Conservation (phyloP, 1,284 basidiomycete species). For the Hortiboletus rubellus region DNA sequence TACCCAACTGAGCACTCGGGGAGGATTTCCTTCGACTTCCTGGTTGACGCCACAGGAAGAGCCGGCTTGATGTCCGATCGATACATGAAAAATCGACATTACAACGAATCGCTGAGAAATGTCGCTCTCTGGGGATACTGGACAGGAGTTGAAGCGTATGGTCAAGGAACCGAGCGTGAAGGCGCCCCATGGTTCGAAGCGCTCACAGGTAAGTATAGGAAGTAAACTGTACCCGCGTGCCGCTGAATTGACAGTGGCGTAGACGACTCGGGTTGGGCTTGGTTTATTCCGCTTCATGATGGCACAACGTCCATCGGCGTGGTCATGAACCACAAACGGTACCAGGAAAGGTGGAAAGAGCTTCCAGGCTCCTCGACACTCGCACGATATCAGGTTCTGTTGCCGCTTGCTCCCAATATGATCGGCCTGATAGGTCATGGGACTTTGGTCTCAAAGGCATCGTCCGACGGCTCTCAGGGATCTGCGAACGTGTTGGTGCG, state of each 20-base stretch:
- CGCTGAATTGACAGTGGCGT: conserved; percentile 6
- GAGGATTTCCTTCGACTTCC: conserved; percentile 59
- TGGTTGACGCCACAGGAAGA: conserved; percentile 72
- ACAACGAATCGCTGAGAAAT: conserved; percentile 68
- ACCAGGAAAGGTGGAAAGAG: conserved; percentile 41
- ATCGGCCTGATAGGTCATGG: conserved; percentile 50
- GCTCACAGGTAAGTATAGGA: conserved; percentile 50
- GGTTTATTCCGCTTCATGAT: conserved; percentile 75
- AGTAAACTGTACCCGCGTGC: background rate
- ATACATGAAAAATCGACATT: conserved; percentile 67
- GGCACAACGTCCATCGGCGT: conserved; percentile 69
- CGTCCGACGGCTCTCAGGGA: background rate
- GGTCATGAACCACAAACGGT: conserved; percentile 63
- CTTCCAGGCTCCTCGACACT: conserved; percentile 44
- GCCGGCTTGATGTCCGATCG: conserved; percentile 63
- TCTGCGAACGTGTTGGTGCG: conserved; percentile 34
- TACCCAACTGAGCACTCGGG: conserved; percentile 43
- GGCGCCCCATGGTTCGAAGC: conserved; percentile 73
- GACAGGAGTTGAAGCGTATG: conserved; percentile 56
- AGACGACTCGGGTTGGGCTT: conserved; percentile 78
- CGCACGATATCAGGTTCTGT: conserved; percentile 29
- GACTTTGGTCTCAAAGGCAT: conserved; percentile 40
- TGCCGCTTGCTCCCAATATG: conserved; percentile 52
- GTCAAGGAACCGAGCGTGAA: conserved; percentile 48
- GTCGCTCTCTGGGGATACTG: conserved; percentile 80